Conservation (phyloP, 306 rosid genomes). For the Citrullus mucosospermus region DNA sequence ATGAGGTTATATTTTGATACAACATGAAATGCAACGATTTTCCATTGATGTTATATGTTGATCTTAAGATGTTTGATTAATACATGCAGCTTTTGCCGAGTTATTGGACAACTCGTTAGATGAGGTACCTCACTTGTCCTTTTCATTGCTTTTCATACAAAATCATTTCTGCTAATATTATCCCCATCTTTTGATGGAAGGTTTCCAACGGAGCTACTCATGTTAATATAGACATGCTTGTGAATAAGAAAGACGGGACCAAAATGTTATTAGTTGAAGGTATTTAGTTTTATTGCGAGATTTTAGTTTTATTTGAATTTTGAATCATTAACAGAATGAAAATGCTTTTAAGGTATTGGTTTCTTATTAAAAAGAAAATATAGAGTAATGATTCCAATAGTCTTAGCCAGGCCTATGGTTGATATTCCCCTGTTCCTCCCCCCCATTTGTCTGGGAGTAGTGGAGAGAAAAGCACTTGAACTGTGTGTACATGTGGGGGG, state of each 20-base stretch:
- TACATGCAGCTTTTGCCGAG: constrained; percentile 87
- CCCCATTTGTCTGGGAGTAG: background rate
- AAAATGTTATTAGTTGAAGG: constrained; percentile 84
- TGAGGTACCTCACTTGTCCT: constrained; percentile 37
- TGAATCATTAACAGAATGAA: background rate
- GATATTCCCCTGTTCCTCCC: background rate
- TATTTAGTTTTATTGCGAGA: constrained; percentile 3
- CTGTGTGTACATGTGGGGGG: background rate
- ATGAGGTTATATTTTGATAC: background rate
- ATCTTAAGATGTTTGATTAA: constrained; percentile 14
- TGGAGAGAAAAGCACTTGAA: background rate
- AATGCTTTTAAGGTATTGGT: too few species aligned
- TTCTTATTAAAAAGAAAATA: background rate
- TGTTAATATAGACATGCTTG: constrained; percentile 69
- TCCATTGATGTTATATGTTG: constrained; percentile 2
- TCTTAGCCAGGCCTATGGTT: background rate
- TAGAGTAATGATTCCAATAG: background rate
- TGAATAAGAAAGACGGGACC: constrained; percentile 52
- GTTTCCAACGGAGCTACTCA: constrained; percentile 79
- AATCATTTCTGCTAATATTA: constrained; percentile 4
- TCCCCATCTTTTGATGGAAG: constrained; percentile 28
- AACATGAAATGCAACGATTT: constrained; percentile 4
- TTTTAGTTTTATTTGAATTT: background rate
- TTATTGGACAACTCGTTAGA: constrained; percentile 86
- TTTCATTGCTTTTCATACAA: background rate